A percentile compares a stretch with the other conserved stretches of the same genome.
Conservation (phyloP, 1,139 yeast genomes). For the Kurtzmaniella quercitrusa region DNA sequence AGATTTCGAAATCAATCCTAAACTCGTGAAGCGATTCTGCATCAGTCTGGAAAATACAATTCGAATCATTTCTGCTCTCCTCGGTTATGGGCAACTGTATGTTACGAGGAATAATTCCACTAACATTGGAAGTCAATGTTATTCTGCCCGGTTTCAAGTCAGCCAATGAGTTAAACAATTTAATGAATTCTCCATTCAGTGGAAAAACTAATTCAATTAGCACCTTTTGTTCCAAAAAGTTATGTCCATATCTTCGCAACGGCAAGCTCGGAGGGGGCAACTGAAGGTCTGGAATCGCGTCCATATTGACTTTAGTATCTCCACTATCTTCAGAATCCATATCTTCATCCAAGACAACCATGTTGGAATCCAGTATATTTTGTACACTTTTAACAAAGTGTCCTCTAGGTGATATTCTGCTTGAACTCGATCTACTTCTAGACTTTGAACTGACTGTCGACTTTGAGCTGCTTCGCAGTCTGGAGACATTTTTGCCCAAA, state of each 20-base stretch:
- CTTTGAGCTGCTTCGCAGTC: not conserved
- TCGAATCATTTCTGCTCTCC: constrained; percentile 47
- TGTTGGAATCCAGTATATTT: constrained; percentile 6
- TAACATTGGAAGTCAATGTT: constrained; percentile 66
- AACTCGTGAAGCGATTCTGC: constrained; percentile 62
- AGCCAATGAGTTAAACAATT: constrained; percentile 42
- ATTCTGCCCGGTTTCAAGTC: constrained; percentile 53
- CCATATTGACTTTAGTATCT: constrained; percentile 37
- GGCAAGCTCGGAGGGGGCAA: constrained; percentile 97
- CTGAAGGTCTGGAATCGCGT: constrained; percentile 82
- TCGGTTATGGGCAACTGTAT: constrained; percentile 75
- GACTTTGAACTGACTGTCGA: constrained; percentile 1
- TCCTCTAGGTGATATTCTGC: not conserved
- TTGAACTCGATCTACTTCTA: constrained; percentile 2
- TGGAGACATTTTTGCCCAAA: constrained; percentile 17
- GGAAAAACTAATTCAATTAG: constrained; percentile 73
- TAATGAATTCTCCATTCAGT: constrained; percentile 46
- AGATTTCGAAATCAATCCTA: constrained; percentile 82
- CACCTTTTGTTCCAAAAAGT: constrained; percentile 84
- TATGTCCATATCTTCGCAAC: constrained; percentile 89
- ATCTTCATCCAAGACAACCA: constrained; percentile 30
- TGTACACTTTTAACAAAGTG: not conserved
- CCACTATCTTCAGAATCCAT: constrained; percentile 38
- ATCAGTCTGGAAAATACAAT: constrained; percentile 84
- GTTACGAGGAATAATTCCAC: constrained; percentile 83